A percentile compares a stretch with the other conserved stretches of the same genome.
Evolutionary conservation across 2,329 filamentous ascomycete genomes (phyloP).

Genomic region (Ceratocystis eucalypticola): DNA sequence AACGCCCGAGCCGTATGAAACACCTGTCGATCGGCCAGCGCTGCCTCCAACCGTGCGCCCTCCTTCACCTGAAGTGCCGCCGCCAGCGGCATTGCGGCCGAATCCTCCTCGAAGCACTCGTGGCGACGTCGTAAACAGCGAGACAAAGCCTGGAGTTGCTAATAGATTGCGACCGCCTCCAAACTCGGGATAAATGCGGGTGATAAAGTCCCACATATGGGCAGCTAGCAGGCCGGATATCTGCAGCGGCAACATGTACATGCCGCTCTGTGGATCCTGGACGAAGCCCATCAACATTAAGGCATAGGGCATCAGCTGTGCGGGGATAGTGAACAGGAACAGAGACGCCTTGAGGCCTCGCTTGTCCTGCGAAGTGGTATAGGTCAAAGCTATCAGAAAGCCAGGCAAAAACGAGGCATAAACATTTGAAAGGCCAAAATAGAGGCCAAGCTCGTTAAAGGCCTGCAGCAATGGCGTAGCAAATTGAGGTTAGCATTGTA

Average conservation of each 20-base stretch:
- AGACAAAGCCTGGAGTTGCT: conserved; percentile 58
- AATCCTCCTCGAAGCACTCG: conserved; percentile 4
- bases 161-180: conserved; percentile 70
- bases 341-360: conserved; percentile 62
- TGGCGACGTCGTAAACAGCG: conserved; percentile 45
- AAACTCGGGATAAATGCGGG: conserved; percentile 75
- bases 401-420: conserved; percentile 41
- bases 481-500: neutral
- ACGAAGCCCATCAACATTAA: conserved; percentile 65
- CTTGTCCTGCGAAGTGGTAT: conserved; percentile 78
- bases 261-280: conserved; percentile 37
- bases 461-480: conserved; percentile 3
- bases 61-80: neutral
- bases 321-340: conserved; percentile 70
- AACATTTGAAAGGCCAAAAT: conserved; percentile 12
- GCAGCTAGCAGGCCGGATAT: conserved; percentile 48
- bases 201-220: conserved; percentile 82
- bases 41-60: conserved; percentile 6
- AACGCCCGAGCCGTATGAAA: conserved; percentile 29
- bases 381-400: conserved; percentile 65
- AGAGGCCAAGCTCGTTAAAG: conserved; percentile 17
- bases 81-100: neutral
- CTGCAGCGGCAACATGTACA: conserved; percentile 51
- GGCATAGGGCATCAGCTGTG: conserved; percentile 66
- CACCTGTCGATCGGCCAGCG: conserved; percentile 9